A percentile compares a stretch with the other conserved stretches of the same genome.
These are phyloP conservation scores for Globisporangium lucens DNA, from an alignment of 352 stramenopile genomes.

Conservation along the genomic window DNA sequence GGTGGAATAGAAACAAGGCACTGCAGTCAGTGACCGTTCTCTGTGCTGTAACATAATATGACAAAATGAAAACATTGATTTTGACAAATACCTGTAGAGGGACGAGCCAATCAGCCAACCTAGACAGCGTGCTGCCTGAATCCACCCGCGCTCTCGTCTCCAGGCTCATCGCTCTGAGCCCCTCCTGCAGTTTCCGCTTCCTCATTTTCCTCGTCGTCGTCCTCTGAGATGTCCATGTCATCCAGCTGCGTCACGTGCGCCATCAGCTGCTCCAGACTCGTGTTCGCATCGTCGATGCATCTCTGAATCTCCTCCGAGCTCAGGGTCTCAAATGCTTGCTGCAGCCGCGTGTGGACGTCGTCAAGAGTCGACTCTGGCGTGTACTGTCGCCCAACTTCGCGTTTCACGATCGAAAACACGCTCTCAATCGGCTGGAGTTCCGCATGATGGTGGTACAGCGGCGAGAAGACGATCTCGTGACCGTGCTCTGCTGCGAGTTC, in stretches of 20 bases:
- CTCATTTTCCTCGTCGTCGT: neutral
- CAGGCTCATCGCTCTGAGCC: neutral
- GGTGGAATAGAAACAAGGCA: neutral
- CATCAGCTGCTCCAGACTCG: slow-evolving; percentile 8
- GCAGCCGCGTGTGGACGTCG: slow-evolving; percentile 2
- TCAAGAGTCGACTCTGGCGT: slow-evolving; percentile 4
- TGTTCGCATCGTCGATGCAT: slow-evolving; percentile 11
- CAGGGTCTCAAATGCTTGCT: slow-evolving; percentile 8
- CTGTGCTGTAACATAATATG: neutral
- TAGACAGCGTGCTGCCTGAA: neutral
- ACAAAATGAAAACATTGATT: neutral
- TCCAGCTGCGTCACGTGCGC: slow-evolving; percentile 8
- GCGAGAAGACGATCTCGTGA: slow-evolving; percentile 14
- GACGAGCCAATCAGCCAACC: neutral
- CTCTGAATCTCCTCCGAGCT: slow-evolving; percentile 1
- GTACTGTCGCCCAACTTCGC: slow-evolving; percentile 8
- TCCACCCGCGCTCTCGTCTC: neutral
- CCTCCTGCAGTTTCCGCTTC: neutral
- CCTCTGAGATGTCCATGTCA: neutral
- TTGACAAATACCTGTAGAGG: neutral
- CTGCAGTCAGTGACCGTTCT: neutral
- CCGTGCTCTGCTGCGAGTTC: slow-evolving; percentile 2
- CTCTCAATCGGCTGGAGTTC: slow-evolving; percentile 11
- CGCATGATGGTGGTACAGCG: neutral
- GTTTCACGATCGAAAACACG: slow-evolving; percentile 3